Conservation (phyloP, 108 stramenopile species). For the Skeletonema grethae region DNA sequence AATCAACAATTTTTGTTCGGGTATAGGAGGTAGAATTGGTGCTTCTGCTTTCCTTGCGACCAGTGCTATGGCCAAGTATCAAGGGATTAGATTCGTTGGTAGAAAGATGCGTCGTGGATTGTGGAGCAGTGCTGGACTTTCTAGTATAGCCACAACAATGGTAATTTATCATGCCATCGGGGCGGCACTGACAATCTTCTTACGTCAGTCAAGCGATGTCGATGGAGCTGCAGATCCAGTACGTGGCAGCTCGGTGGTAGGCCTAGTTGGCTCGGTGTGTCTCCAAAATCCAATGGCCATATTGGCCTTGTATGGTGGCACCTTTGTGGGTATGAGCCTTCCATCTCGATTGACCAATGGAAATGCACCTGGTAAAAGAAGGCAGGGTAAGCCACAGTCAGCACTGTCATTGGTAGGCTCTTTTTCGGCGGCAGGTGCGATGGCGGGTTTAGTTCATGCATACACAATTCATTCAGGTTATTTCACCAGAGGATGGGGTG, state of each 20-base stretch:
- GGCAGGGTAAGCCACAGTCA: neutral
- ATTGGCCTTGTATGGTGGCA: constrained; percentile 46
- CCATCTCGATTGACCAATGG: constrained; percentile 47
- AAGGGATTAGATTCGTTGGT: constrained; percentile 13
- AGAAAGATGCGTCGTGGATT: constrained; percentile 3
- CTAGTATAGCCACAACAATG: constrained; percentile 7
- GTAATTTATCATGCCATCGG: constrained; percentile 39
- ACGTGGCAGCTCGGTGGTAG: constrained; percentile 44
- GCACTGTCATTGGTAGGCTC: neutral
- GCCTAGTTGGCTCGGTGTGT: constrained; percentile 23
- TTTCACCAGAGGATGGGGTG: constrained; percentile 53
- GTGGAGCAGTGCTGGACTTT: constrained; percentile 8
- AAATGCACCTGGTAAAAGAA: neutral
- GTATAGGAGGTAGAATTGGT: constrained; percentile 47
- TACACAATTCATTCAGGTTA: constrained; percentile 37
- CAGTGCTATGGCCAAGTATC: constrained; percentile 19
- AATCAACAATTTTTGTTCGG: constrained; percentile 27
- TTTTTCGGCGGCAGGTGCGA: constrained; percentile 40
- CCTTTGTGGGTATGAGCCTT: constrained; percentile 48
- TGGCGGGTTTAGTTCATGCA: constrained; percentile 51
- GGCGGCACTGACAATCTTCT: constrained; percentile 41
- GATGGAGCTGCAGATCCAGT: constrained; percentile 48
- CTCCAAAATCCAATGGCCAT: constrained; percentile 15
- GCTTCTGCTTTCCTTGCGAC: constrained; percentile 48
- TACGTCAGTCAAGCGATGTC: constrained; percentile 47